Evolutionary conservation across 2,329 filamentous ascomycete species (phyloP), one percentile per base, ranked within the genome.

Genomic region (Talaromyces sp.): DNA sequence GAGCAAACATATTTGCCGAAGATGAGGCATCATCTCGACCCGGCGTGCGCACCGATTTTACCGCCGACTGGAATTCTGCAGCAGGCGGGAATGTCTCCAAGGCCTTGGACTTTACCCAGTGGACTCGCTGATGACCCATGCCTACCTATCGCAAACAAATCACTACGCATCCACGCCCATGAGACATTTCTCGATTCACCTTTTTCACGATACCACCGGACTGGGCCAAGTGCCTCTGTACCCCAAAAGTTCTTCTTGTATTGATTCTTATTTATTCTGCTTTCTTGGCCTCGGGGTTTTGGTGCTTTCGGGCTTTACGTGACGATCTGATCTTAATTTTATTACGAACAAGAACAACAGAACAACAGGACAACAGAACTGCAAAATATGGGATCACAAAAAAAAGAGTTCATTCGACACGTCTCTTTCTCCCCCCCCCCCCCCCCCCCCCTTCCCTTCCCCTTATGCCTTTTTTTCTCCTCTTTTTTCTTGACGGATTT

Each of bases 61-160:
- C 61, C 58, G 69, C 65, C 1, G 75, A 77, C 51, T 75, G 73
- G 72, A 75, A 72, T 43, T 67, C 72, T 12, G 70, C 70, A 26
- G 68, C 70, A 2, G 75, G 75, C 41, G 68, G 68, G 32, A 75
- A 74, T 56, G 68, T 75, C 24, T 70, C 75, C 53, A 72, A 75
- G 54, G 74, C 72, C 29, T 59, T 78, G 58, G 75, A 78, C 62
- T 78, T 78, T 61, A 73, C 75, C n/a, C 72, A 74, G 41, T 78
- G 75, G 75, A 69, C 69, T 43, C 71, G 74, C 43, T 77, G 65
- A 68, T 31, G 9, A 17, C 17, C 26, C 12, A 11, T 14, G 8
- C 29, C 26, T 56, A 38, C 24, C 35, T 38, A 14, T n/a, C n/a
- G n/a, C n/a, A 7, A 38, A 38, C 14, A 38, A 38, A 2, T 9